Base-by-base conservation (phyloP, 768 basidiomycete genomes). In the Terana coerulea region DNA sequence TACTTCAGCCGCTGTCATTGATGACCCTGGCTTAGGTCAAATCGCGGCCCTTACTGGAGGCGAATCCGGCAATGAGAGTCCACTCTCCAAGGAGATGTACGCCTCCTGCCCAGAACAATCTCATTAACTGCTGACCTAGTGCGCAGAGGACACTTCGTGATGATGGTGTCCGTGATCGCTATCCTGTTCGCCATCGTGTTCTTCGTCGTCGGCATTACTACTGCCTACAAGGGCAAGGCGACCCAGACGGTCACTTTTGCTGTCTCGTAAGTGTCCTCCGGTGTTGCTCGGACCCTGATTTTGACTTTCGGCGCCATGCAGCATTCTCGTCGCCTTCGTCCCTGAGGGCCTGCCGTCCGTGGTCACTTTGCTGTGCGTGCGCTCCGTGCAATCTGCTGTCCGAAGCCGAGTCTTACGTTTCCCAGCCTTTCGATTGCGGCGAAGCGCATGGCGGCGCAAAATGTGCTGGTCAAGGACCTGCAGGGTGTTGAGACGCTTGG, bases 401-500 rank as follows among this genome's bases (percentile, higher is more conserved):
- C n/a, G n/a, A n/a, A n/a, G n/a, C n/a, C n/a, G n/a, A n/a, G n/a
- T n/a, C n/a, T n/a, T n/a, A n/a, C n/a, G 11, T 26, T 14, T 8
- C 2, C 15, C 40, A 71, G 69, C 15, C 61, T 86, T 5, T 84
- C 83, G 4, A 84, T 86, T 36, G 83, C 83, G 0, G 84, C 83
- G 15, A 84, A 84, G 64, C 72, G 84, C 26, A 85, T 86, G 83
- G 83, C 84, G 1, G 75, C 74, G 21, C 81, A 83, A 63, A 84
- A 85, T 54, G 83, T 86, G 5, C 70, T 86, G n/a, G 83, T 85
- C 15, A 86, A 86, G 57, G 82, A 84, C 58, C 62, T 86, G n/a
- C 83, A 85, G 61, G 83, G 83, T 35, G 83, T 86, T 0, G 84
- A 86, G 62, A 85, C 84, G 2, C 70, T 86, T 15, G 83, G 83